Evolutionary conservation across 345 rosid genomes (phyloP), one percentile per base, ranked within the genome.

Genomic region (Bruguiera parviflora): DNA sequence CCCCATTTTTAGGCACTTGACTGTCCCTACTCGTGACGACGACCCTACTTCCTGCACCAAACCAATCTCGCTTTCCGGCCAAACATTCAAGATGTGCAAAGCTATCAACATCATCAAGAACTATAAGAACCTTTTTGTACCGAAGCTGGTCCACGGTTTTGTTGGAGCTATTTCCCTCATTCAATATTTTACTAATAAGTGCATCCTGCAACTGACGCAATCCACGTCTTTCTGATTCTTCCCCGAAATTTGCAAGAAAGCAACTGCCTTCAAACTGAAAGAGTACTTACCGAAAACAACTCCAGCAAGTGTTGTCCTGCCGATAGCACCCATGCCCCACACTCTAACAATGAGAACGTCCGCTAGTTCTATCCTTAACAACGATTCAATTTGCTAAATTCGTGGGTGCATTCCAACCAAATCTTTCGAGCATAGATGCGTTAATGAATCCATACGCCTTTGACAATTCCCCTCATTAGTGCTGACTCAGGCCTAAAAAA

Each of bases 271-370:
- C n/a, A n/a, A n/a, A n/a, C n/a, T n/a, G n/a, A n/a, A n/a, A n/a
- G n/a, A n/a, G n/a, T n/a, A n/a, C n/a, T n/a, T n/a, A n/a, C n/a
- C n/a, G n/a, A n/a, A n/a, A n/a, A n/a, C n/a, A n/a, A n/a, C n/a
- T n/a, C n/a, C n/a, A n/a, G n/a, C n/a, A n/a, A n/a, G n/a, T n/a
- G n/a, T n/a, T n/a, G n/a, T n/a, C n/a, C n/a, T 66, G 46, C 60
- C 59, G 21, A 53, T 66, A 53, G 61, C 61, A 35, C 70, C 61
- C 61, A 56, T 35, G 32, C 70, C 70, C 61, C 61, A 66, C 33
- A 66, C 22, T 37, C 71, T 63, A 10, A 67, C 27, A 8, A 67
- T 57, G 22, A 32, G 24, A 16, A 56, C 53, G 24, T 57, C 62
- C 4, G 25, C 35, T 53, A 15, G 16, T 16, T 33, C 71, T 31